These are phyloP conservation scores for Ogataea haglerorum DNA, from an alignment of 805 yeast species.

Conservation along the genomic window DNA sequence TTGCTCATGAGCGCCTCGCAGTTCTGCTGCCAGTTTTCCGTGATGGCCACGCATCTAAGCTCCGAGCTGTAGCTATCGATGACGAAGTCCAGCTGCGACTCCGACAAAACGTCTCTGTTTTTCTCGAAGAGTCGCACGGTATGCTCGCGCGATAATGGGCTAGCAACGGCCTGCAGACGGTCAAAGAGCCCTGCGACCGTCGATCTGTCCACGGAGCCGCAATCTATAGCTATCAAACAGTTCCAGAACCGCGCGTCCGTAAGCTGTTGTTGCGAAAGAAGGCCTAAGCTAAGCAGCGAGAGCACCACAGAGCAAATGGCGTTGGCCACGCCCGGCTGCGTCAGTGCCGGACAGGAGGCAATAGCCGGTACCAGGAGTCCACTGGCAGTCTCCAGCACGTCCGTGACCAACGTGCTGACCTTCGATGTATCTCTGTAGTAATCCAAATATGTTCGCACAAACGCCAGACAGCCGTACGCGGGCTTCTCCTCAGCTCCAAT, in stretches of 20 bases:
- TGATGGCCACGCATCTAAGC: conserved; percentile 51
- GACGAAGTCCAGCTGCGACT: conserved; percentile 33
- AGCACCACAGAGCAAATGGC: conserved; percentile 1
- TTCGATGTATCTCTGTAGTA: conserved; percentile 9
- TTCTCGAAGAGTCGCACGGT: conserved; percentile 18
- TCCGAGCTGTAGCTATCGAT: conserved; percentile 46
- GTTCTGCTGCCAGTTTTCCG: conserved; percentile 50
- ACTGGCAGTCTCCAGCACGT: conserved; percentile 17
- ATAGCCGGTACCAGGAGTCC: conserved; percentile 14
- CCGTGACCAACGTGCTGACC: conserved; percentile 14
- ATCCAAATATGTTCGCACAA: conserved; percentile 14
- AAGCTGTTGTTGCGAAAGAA: conserved; percentile 1
- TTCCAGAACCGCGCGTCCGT: conserved; percentile 13
- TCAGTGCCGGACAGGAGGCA: not conserved
- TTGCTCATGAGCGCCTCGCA: conserved; percentile 41
- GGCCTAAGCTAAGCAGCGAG: not conserved
- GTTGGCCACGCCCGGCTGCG: not conserved
- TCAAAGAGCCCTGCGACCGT: conserved; percentile 11
- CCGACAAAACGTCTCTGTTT: conserved; percentile 16
- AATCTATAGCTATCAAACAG: conserved; percentile 7
- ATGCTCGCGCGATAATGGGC: conserved; percentile 8
- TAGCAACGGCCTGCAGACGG: conserved; percentile 14
- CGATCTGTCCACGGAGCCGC: not conserved
- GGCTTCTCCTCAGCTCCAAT: conserved; percentile 13
- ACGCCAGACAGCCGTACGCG: conserved; percentile 21